Evolutionary conservation across 2,329 filamentous ascomycete genomes (phyloP), one percentile per base, ranked within the genome.

Genomic region (Leptosphaerulina australis): DNA sequence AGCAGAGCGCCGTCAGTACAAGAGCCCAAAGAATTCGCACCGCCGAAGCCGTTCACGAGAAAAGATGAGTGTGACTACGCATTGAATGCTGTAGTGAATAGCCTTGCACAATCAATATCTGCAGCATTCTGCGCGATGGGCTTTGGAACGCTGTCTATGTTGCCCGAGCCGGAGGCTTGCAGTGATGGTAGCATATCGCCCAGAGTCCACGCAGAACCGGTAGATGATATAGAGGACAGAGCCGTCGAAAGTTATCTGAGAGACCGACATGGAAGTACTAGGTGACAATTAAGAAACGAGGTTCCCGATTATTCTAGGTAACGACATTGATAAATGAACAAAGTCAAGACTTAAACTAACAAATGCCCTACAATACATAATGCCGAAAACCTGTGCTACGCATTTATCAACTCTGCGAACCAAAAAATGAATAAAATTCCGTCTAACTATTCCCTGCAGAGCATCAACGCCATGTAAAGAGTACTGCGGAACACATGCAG

Each of bases 121-220:
- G 65, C 64, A 0, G 62, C 56, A 0, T 66, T 69, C 22, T 51
- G 57, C 26, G 61, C 59, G 9, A 43, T 68, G 63, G 69, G 67
- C 45, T 74, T 58, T 62, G 71, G 72, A 44, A 71, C 14, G n/a
- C n/a, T n/a, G 18, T 29, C 43, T 10, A 28, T 15, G n/a, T 17
- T n/a, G 18, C 25, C 43, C 12, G 33, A 33, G 1, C 12, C 33
- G 3, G 49, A 37, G 3, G 20, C 10, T 11, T 5, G 10, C 8
- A 26, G 12, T 11, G 28, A 3, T 3, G 12, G n/a, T 6, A 24
- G 10, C 8, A 22, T 25, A 11, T 8, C 47, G 3, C 29, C 28
- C 5, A 40, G 58, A 30, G 50, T 31, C 2, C 34, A 65, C n/a
- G 56, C 63, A 12, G 50, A 50, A 20, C 41, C 61, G 21, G 62